These are phyloP conservation scores for Penicillium soppii DNA, from an alignment of 495 filamentous ascomycete species.

Conservation along the genomic window DNA sequence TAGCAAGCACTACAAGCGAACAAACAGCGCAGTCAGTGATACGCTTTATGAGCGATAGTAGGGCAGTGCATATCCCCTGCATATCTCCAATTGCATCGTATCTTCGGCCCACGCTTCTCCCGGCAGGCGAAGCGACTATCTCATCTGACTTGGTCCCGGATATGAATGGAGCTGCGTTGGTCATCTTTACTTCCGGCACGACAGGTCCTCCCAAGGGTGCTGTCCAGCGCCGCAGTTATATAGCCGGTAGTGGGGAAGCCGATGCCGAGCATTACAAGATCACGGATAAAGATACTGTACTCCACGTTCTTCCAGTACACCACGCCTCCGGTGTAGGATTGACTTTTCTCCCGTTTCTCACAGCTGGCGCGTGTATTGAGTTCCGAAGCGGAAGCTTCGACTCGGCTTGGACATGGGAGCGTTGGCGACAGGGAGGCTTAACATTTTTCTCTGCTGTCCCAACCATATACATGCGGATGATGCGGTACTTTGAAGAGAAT, in stretches of 20 bases:
- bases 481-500: conserved; percentile 41
- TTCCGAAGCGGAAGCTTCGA: conserved; percentile 47
- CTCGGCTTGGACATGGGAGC: conserved; percentile 49
- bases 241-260: conserved; percentile 25
- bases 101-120: conserved; percentile 8
- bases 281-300: conserved; percentile 24
- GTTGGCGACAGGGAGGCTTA: conserved; percentile 41
- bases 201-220: conserved; percentile 50
- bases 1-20: conserved; percentile 16
- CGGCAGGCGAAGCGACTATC: conserved; percentile 15
- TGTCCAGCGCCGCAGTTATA: conserved; percentile 30
- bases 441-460: conserved; percentile 52
- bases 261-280: conserved; percentile 29
- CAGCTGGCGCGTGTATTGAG: conserved; percentile 44
- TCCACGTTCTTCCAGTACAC: conserved; percentile 48
- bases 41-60: conserved; percentile 13
- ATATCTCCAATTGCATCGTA: conserved; percentile 21
- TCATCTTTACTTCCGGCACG: conserved; percentile 47
- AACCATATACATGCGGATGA: conserved; percentile 53
- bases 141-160: conserved; percentile 26
- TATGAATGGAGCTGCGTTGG: conserved; percentile 24
- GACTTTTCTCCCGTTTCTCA: conserved; percentile 46
- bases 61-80: conserved; percentile 17
- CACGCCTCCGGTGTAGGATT: conserved; percentile 49
- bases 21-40: conserved; percentile 16